These are phyloP conservation scores for Astragalus glycyphyllos DNA, from an alignment of 306 rosid species.

Conservation along the genomic window DNA sequence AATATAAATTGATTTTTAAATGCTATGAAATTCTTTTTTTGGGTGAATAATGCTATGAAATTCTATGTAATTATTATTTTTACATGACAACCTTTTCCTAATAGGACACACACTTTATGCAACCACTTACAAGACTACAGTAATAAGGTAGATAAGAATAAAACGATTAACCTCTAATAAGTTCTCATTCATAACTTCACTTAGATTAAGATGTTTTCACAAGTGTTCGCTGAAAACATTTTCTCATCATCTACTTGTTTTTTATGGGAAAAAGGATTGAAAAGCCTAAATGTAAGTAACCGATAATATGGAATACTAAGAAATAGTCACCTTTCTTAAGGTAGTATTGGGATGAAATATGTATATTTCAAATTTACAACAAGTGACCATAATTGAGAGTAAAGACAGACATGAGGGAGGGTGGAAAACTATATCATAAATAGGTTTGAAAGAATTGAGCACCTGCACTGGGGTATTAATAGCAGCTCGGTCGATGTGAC, in stretches of 20 bases:
- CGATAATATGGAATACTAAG: constrained; percentile 1
- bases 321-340: constrained; percentile 7
- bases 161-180: too few relatives aligned
- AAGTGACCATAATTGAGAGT: constrained; percentile 21
- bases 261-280: not conserved
- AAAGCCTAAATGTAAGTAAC: not conserved
- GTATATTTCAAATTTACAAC: constrained; percentile 1
- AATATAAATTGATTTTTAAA: too few relatives aligned
- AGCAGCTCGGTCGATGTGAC: constrained; percentile 98
- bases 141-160: too few relatives aligned
- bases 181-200: too few relatives aligned
- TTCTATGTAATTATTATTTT: too few relatives aligned
- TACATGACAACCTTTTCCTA: too few relatives aligned
- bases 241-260: not conserved
- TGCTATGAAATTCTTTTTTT: too few relatives aligned
- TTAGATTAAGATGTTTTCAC: too few relatives aligned
- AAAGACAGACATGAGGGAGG: constrained; percentile 7
- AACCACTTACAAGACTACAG: too few relatives aligned
- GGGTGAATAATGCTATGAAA: too few relatives aligned
- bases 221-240: not conserved
- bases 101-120: too few relatives aligned
- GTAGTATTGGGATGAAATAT: constrained; percentile 1
- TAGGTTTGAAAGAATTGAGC: constrained; percentile 36
- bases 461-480: constrained; percentile 99
- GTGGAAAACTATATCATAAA: not conserved